Evolutionary conservation across 106 monocot species (phyloP), one percentile per base, ranked within the genome.

Genomic region (Dactylorhiza incarnata): DNA sequence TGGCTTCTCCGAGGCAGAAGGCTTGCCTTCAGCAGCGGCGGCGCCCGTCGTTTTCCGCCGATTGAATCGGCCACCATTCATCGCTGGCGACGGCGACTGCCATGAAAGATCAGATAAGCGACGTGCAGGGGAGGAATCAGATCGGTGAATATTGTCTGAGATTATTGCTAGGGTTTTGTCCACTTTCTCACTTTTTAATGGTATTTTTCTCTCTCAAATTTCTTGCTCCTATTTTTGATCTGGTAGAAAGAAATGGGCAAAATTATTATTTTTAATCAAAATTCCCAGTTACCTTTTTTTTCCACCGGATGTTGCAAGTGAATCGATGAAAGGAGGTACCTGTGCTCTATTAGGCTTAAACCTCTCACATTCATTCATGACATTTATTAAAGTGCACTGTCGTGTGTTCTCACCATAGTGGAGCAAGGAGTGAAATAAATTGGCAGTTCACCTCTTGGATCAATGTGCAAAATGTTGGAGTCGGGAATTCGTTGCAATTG

Each of bases 81-180:
- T 83, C 58, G 56, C 68, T 75, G 55, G 16, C 69, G 54, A 46
- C 61, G 23, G 19, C 68, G 24, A n/a, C 59, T 11, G 48, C 75
- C 81, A 78, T 78, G 45, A 48, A 71, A 63, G 67, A n/a, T 82
- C 47, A 76, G 81, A 16, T 5, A 15, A 19, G 54, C 45, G 8
- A 47, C 46, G 58, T 1, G 3, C 24, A 20, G 17, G 5, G 4
- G 10, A 68, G 16, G 45, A 6, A 68, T 17, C 12, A 6, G 15
- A 22, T 8, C 45, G 70, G 75, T 22, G 75, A 74, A 48, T 61
- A 47, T 56, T 75, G 50, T n/a, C n/a, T n/a, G n/a, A 79, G 63
- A 73, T 69, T 89, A 86, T 85, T 81, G 86, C 83, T 90, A 91
- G 91, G 88, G 91, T 88, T 91, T 83, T 78, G 50, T 59, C 24